A percentile compares a stretch with the other conserved stretches of the same genome.
Evolutionary conservation across 495 filamentous ascomycete genomes (phyloP).

Genomic region (Tirmania nivea): DNA sequence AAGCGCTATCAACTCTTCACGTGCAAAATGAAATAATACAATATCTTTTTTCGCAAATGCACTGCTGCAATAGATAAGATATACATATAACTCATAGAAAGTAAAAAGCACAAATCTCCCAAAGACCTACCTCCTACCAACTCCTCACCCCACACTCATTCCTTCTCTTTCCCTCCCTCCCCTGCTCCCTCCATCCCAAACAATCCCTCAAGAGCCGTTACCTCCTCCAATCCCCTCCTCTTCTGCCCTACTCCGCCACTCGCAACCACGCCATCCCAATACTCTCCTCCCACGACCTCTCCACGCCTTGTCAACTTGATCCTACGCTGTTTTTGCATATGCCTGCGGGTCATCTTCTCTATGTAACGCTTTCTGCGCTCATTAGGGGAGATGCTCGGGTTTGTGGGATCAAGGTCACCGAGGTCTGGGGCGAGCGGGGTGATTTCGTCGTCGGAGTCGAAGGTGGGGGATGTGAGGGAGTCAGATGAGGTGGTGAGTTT

Average conservation of each 20-base stretch:
- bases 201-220: slow-evolving; percentile 2
- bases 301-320: slow-evolving; percentile 33
- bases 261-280: slow-evolving; percentile 25
- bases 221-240: slow-evolving; percentile 24
- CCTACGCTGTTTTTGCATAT: slow-evolving; percentile 33
- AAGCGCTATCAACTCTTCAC: no score
- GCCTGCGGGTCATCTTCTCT: slow-evolving; percentile 39
- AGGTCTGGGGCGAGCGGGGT: slow-evolving; percentile 17
- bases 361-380: slow-evolving; percentile 52
- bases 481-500: slow-evolving; percentile 22
- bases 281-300: slow-evolving; percentile 36
- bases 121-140: no score
- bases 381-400: slow-evolving; percentile 24
- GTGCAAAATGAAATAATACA: no score
- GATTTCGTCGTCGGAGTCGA: slow-evolving; percentile 1
- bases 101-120: no score
- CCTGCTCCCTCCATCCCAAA: background rate
- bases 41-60: no score
- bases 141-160: background rate
- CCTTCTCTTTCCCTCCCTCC: background rate
- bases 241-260: slow-evolving; percentile 28
- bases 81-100: no score
- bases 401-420: slow-evolving; percentile 15
- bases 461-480: slow-evolving; percentile 25
- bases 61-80: no score